Conservation (phyloP, 805 yeast species). For the Spathaspora sp. region DNA sequence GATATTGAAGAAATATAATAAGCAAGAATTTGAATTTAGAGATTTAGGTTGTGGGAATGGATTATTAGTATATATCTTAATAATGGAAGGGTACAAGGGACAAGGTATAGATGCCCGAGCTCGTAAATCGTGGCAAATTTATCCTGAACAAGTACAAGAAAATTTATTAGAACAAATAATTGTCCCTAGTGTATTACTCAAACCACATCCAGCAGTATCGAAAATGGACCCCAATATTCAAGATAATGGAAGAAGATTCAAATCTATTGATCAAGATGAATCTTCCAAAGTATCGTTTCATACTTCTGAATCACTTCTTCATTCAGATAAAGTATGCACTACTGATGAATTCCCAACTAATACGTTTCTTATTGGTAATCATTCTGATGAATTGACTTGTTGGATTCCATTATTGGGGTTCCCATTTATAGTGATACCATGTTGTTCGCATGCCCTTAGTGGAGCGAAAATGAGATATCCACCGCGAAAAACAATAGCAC, state of each 20-base stretch:
- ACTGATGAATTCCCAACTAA: conserved; percentile 63
- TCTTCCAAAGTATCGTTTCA: conserved; percentile 46
- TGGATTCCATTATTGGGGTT: conserved; percentile 89
- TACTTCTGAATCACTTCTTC: conserved; percentile 49
- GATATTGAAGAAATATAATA: conserved; percentile 46
- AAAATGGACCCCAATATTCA: conserved; percentile 49
- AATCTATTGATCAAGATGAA: neutral
- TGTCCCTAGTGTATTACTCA: conserved; percentile 69
- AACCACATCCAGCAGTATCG: conserved; percentile 65
- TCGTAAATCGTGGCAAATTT: conserved; percentile 81
- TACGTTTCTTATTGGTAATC: conserved; percentile 89
- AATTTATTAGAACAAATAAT: conserved; percentile 71
- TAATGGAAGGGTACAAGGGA: conserved; percentile 78
- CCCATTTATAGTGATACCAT: conserved; percentile 90
- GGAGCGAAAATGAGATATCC: conserved; percentile 73
- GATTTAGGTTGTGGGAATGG: conserved; percentile 98
- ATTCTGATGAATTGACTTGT: conserved; percentile 90
- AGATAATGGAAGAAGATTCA: conserved; percentile 52
- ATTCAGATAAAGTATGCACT: conserved; percentile 49
- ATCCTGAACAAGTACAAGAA: conserved; percentile 60
- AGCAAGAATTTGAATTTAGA: conserved; percentile 60
- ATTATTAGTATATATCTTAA: conserved; percentile 67
- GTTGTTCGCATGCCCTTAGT: conserved; percentile 84
- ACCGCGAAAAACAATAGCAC: conserved; percentile 25
- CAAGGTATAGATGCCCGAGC: conserved; percentile 86